Conservation (phyloP, 257 asterid genomes). For the Lithospermum erythrorhizon region DNA sequence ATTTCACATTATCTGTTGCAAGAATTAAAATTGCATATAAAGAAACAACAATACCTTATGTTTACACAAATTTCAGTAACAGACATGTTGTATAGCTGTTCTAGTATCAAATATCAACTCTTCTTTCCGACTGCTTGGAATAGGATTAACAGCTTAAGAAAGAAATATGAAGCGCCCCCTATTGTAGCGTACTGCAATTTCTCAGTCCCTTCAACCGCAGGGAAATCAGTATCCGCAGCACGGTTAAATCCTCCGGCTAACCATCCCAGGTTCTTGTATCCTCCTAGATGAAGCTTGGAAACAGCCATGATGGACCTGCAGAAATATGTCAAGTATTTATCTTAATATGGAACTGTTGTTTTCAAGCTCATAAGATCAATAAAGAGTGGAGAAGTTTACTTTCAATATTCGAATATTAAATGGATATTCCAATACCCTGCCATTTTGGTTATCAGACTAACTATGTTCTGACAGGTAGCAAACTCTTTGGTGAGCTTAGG, state of each 20-base stretch:
- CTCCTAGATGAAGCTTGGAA: constrained; percentile 42
- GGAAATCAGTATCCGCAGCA: constrained; percentile 44
- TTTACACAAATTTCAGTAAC: too few species aligned
- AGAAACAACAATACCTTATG: too few species aligned
- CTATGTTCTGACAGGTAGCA: too few species aligned
- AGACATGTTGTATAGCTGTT: too few species aligned
- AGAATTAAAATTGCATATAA: too few species aligned
- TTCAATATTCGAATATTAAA: too few species aligned
- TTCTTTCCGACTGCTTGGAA: constrained; percentile 48
- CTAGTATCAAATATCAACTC: constrained; percentile 16
- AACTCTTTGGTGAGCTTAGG: too few species aligned
- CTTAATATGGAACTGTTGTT: not conserved
- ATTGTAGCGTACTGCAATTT: constrained; percentile 78
- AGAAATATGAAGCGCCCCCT: constrained; percentile 79
- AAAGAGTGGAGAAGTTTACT: too few species aligned
- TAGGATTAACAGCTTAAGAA: constrained; percentile 62
- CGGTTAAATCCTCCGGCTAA: constrained; percentile 76
- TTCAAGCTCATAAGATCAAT: too few species aligned
- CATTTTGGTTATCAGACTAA: too few species aligned
- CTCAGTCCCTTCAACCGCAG: constrained; percentile 64
- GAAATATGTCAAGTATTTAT: not conserved
- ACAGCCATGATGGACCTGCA: constrained; percentile 69
- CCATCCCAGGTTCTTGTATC: constrained; percentile 87
- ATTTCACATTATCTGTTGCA: too few species aligned
- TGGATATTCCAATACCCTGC: too few species aligned